Evolutionary conservation across 305 asterid genomes (phyloP), one percentile per base, ranked within the genome.

Genomic region (Withania somnifera): DNA sequence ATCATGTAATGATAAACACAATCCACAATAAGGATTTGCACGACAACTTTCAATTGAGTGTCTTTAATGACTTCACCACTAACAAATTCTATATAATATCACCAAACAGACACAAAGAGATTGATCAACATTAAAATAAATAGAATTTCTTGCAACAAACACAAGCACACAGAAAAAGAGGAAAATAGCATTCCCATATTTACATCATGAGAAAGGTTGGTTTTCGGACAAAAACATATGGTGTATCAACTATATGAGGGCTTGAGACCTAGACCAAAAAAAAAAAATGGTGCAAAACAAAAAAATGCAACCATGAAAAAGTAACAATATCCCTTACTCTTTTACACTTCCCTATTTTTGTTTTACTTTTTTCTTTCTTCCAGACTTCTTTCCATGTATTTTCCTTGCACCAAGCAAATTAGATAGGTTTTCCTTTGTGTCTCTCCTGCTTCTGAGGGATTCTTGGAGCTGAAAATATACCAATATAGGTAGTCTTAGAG

Each of bases 401-500:
- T 56, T 75, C 80, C 81, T 47, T 81, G 85, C 38, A 58, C 17
- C 82, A 54, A 54, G 67, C 58, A 51, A 73, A 26, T 79, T 79
- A 91, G 78, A 88, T 92, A 30, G 87, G 87, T 87, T 89, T 92
- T 81, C 89, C 90, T 82, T 87, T 90, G 86, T 83, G 92, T 89
- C 83, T 92, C 78, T 84, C 95, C 53, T 86, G 84, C 84, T 87
- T 89, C 82, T 87, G 91, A 84, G 91, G 96, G 83, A 79, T 82
- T 81, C 88, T 86, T 71, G 97, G 93, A 84, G 90, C 97, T 92
- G 96, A 30, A 77, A 24, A 85, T 34, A 32, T 20, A 64, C 36
- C 78, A 75, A 45, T n/a, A 36, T 61, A 36, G 19, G 50, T 56
- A n/a, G 78, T 80, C 19, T 83, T 83, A 79, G 24, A 81, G 78